Base-by-base conservation (phyloP, 768 basidiomycete species). In the Mycena rosella region DNA sequence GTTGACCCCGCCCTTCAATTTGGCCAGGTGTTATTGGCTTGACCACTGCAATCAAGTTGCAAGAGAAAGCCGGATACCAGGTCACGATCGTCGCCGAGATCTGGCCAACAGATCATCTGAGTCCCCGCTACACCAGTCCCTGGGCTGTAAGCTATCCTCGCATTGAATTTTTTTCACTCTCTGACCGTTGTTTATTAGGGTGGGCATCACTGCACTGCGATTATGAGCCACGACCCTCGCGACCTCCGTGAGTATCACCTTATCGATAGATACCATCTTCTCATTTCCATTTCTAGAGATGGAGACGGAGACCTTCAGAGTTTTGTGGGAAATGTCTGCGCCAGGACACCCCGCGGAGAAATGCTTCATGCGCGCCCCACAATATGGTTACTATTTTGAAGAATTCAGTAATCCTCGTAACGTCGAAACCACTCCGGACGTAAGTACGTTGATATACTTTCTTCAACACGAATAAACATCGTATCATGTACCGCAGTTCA, bases 21-120 rank as follows among this genome's bases (percentile, higher is more conserved):
- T 26, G 17, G 18, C 26, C 68, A 89, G 88, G 88, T n/a, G 88
- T 89, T 0, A 72, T 88, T 9, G 88, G 89, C 2, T 76, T 89
- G 24, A 84, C 87, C 3, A 87, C 88, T 0, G 88, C 86, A 0
- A 74, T 89, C 13, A 81, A 78, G 55, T 73, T 88, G 8, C 87
- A 87, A 65, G 84, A 87, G 68, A 78, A 77, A 20, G 82, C 81
- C n/a, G 76, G 73, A 27, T 83, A 86, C 69, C 70, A 67, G 2
- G 87, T 89, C 10, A 84, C 82, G 2, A 80, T 89, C 56, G 73
- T 89, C 18, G 87, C 89, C 0, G 86, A 87, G 52, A 79, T 79
- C 3, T 78, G 87, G 42, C 86, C 88, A 0, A 85, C 78, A 13
- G 89, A 89, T 69, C 78, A 80, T 0, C 86, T 84, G 69, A 78